Evolutionary conservation across 2,329 filamentous ascomycete species (phyloP).

Genomic region (Colletotrichum tamarilloi): DNA sequence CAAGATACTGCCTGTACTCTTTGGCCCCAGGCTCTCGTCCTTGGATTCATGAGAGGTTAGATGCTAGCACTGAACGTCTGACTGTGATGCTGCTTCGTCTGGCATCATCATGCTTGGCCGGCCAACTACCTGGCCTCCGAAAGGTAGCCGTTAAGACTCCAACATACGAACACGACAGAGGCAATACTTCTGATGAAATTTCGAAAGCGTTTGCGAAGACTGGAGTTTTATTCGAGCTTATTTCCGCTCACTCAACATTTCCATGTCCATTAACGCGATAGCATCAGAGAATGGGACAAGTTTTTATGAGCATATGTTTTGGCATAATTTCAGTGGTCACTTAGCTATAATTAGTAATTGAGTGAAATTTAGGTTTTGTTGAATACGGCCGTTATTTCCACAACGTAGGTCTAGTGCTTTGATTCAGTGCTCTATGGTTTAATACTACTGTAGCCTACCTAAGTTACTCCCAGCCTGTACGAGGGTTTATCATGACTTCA

Average conservation of each 20-base stretch:
- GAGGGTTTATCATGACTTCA: too few species aligned
- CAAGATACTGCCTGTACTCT: background rate
- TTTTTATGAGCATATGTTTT: too few species aligned
- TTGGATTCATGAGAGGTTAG: background rate
- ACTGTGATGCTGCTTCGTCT: background rate
- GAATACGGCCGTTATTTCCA: too few species aligned
- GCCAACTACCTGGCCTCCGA: background rate
- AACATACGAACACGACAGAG: background rate
- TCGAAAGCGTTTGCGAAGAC: background rate
- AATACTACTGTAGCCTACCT: too few species aligned
- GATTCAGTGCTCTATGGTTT: too few species aligned
- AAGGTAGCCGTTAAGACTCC: background rate
- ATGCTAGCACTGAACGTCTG: background rate
- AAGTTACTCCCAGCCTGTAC: too few species aligned
- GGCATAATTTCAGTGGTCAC: too few species aligned
- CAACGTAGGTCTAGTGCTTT: too few species aligned
- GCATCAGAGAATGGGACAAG: too few species aligned
- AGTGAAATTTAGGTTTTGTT: too few species aligned
- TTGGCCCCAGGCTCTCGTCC: background rate
- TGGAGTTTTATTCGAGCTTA: background rate
- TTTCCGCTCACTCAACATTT: background rate
- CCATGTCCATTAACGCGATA: background rate
- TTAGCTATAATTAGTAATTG: too few species aligned
- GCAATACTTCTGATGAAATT: background rate
- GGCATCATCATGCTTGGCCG: background rate